These are phyloP conservation scores for sweet orange (Citrus sinensis) DNA, from an alignment of 345 rosid genomes.

Conservation along the genomic window DVS_A1.0 CM039166.1:11637001-11637500, in stretches of 20 bases:
- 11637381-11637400: conserved; percentile 51
- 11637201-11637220: conserved; percentile 39
- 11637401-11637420: conserved; percentile 49
- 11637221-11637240: conserved; percentile 42
- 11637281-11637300: conserved; percentile 60
- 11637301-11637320: conserved; percentile 62
- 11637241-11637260: conserved; percentile 56
- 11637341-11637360: conserved; percentile 53
- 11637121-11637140: conserved; percentile 99
- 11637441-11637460: conserved; percentile 64
- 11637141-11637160: conserved; percentile 99
- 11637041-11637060: not conserved
- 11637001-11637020: not conserved
- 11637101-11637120: conserved; percentile 77
- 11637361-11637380: conserved; percentile 51
- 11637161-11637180: conserved; percentile 78
- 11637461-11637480: conserved; percentile 62
- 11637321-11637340: conserved; percentile 44
- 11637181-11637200: conserved; percentile 55
- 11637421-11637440: conserved; percentile 47
- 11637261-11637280: conserved; percentile 54
- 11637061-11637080: conserved; percentile 85
- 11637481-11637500: conserved; percentile 66
- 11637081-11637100: conserved; percentile 50
- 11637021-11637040: not conserved